Conservation (phyloP, 1,284 basidiomycete species). For the Ceratorhiza oryzae-sativae region DNA sequence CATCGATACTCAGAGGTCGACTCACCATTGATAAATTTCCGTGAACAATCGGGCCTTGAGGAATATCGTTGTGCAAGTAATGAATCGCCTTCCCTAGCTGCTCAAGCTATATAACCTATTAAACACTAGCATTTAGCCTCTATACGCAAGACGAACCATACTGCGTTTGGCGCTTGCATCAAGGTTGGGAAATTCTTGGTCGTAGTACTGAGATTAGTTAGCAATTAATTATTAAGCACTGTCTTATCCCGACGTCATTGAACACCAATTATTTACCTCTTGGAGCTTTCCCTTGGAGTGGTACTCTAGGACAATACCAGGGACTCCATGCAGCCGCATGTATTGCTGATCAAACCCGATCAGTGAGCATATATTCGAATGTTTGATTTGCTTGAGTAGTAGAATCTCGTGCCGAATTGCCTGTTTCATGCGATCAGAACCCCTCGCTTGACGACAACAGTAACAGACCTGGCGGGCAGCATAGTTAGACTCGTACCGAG, state of each 20-base stretch:
- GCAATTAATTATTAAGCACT: neutral
- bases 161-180: neutral
- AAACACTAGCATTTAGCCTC: too few species aligned
- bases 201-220: neutral
- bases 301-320: slow-evolving; percentile 13
- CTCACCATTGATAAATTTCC: slow-evolving; percentile 25
- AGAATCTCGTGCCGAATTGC: slow-evolving; percentile 11
- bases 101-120: neutral
- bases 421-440: neutral
- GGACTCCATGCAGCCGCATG: neutral
- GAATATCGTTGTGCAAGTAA: slow-evolving; percentile 1
- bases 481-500: slow-evolving; percentile 4
- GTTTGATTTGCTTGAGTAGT: slow-evolving; percentile 15
- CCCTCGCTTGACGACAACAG: neutral
- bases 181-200: neutral
- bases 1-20: neutral
- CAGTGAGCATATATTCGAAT: neutral
- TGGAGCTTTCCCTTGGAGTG: slow-evolving; percentile 23
- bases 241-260: neutral
- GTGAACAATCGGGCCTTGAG: slow-evolving; percentile 7
- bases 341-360: slow-evolving; percentile 18
- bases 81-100: neutral
- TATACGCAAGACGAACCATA: neutral
- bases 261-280: neutral
- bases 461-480: slow-evolving; percentile 6